Conservation (phyloP, 768 basidiomycete species). For the Hypholoma fasciculare region DNA sequence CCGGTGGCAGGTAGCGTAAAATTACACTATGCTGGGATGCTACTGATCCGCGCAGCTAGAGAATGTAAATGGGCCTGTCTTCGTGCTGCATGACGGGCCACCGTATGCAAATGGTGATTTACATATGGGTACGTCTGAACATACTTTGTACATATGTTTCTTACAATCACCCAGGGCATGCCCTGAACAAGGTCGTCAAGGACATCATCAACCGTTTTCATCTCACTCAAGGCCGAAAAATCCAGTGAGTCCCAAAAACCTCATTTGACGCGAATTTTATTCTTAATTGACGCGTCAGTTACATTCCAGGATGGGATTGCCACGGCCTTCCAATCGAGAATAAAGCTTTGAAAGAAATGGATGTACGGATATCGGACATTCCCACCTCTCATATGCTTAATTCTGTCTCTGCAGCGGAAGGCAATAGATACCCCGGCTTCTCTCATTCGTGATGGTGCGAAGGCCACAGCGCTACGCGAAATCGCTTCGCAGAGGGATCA, state of each 20-base stretch:
- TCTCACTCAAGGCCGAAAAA: conserved; percentile 70
- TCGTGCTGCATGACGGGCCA: conserved; percentile 93
- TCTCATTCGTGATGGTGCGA: conserved; percentile 70
- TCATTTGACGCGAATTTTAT: neutral
- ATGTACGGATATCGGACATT: conserved; percentile 40
- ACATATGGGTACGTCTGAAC: conserved; percentile 76
- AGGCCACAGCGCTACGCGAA: conserved; percentile 69
- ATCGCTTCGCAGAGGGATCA: conserved; percentile 76
- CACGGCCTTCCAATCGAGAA: conserved; percentile 97
- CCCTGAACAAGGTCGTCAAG: conserved; percentile 94
- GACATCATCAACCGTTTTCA: conserved; percentile 94
- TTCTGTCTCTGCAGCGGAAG: conserved; percentile 45
- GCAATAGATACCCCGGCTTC: conserved; percentile 53
- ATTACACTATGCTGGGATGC: conserved; percentile 4
- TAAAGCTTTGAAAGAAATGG: conserved; percentile 80
- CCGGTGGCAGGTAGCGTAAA: conserved; percentile 60
- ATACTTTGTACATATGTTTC: neutral
- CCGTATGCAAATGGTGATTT: conserved; percentile 97
- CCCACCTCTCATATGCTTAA: neutral
- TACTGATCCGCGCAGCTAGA: conserved; percentile 46
- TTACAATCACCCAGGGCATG: conserved; percentile 65
- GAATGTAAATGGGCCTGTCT: conserved; percentile 65
- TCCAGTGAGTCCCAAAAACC: conserved; percentile 61
- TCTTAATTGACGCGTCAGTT: conserved; percentile 47
- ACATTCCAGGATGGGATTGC: conserved; percentile 96